Base-by-base conservation (phyloP, 768 basidiomycete genomes). In the Rhodocollybia butyracea region DNA sequence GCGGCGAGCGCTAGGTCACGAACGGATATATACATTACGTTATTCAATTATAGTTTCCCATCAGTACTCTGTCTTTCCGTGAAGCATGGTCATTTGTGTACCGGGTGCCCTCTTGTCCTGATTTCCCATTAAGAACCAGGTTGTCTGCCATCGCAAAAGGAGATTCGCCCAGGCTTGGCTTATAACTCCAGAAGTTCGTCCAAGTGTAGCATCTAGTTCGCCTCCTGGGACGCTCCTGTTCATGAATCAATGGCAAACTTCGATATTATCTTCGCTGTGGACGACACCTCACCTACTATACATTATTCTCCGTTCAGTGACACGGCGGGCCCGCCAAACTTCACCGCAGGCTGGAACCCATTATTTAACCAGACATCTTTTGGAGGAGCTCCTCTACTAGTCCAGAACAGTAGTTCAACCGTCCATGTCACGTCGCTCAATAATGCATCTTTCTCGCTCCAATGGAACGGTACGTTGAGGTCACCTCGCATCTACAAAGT, bases 241-340 rank as follows among this genome's bases (percentile, higher is more conserved):
- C 56, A 62, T 64, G 59, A 53, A 31, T 62, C 42, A 59, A 80
- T 76, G 75, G 72, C 70, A 36, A 64, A 70, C 61, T 55, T 65
- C 48, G 59, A 61, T 46, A 64, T 64, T 46, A 57, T 62, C 50
- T 73, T 88, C 68, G 60, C 68, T 56, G 72, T 91, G 62, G 80
- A 85, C 68, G 83, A 89, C 65, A 82, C 83, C 52, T 89, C 88
- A 40, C 88, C 88, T 3, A 63, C 74, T 43, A 71, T 90, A 60
- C 58, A 62, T 26, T 91, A 89, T 72, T 74, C 67, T 56, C 88
- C 89, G 22, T 79, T 83, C 57, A 63, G 72, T 40, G 85, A 88
- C 67, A 79, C 77, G 11, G 70, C 82, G 55, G 71, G 78, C 38
- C 66, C 76, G 47, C 68, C 80, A 1, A 73, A 83, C 61, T 61